phyloP scores from a whole-genome alignment of 768 basidiomycete genomes.

The Mycena haematopus region DNA sequence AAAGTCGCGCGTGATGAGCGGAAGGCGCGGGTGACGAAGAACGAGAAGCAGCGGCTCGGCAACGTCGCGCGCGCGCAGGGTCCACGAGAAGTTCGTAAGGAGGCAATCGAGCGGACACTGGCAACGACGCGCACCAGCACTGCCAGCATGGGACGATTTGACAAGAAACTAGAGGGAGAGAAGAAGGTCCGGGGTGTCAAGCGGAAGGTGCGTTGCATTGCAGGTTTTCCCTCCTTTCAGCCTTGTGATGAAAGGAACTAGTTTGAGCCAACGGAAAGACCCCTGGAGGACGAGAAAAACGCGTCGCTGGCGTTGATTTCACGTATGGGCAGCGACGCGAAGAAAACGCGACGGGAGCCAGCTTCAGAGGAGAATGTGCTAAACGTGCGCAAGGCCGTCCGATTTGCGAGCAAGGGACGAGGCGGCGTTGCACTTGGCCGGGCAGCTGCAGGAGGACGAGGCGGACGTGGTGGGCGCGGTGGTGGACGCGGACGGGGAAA shows the following conservation, averaged over 20 bases:
- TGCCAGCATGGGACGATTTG: constrained; percentile 95
- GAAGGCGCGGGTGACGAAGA: constrained; percentile 84
- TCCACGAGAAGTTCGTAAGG: constrained; percentile 56
- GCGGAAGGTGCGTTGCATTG: constrained; percentile 72
- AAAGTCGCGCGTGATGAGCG: constrained; percentile 79
- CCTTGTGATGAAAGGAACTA: constrained; percentile 36
- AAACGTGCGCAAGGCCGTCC: constrained; percentile 89
- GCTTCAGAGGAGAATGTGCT: constrained; percentile 62
- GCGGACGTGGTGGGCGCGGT: constrained; percentile 36
- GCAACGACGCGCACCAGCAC: constrained; percentile 83
- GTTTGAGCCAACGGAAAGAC: constrained; percentile 85
- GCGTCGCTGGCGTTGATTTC: constrained; percentile 77
- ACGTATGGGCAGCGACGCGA: constrained; percentile 75
- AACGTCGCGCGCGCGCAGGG: constrained; percentile 68
- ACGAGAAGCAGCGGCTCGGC: constrained; percentile 74
- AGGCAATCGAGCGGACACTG: constrained; percentile 77
- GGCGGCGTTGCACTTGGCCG: constrained; percentile 66
- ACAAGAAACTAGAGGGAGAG: constrained; percentile 89
- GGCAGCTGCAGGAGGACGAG: constrained; percentile 40
- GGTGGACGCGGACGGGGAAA: constrained; percentile 36
- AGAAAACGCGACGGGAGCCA: constrained; percentile 60
- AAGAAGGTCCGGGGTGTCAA: constrained; percentile 88
- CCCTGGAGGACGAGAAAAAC: constrained; percentile 71
- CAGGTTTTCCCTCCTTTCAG: background rate
- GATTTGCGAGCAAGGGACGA: constrained; percentile 72